Evolutionary conservation across 108 stramenopile species (phyloP).

Genomic region (Fragilariopsis cylindrus): DNA sequence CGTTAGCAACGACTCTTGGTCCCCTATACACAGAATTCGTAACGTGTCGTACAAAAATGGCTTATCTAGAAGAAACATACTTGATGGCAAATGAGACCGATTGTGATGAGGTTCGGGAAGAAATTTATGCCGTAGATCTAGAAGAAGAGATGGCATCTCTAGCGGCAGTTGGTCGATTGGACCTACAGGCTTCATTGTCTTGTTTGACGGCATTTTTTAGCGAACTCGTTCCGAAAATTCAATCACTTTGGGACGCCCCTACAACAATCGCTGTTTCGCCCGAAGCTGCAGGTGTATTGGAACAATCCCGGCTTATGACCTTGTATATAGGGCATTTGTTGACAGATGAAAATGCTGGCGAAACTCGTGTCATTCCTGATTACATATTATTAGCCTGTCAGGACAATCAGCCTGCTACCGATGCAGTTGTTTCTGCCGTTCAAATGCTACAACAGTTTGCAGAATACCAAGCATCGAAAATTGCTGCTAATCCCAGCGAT

Average conservation of each 20-base stretch:
- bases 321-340: conserved; percentile 71
- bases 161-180: conserved; percentile 65
- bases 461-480: conserved; percentile 67
- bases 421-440: conserved; percentile 52
- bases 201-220: conserved; percentile 59
- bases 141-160: conserved; percentile 81
- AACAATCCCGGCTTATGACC: conserved; percentile 78
- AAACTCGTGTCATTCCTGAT: conserved; percentile 73
- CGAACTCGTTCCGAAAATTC: conserved; percentile 52
- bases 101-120: conserved; percentile 82
- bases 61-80: conserved; percentile 75
- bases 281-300: conserved; percentile 73
- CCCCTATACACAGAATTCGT: conserved; percentile 72
- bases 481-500: conserved; percentile 54
- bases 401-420: conserved; percentile 31
- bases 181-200: conserved; percentile 53
- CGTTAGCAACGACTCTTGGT: conserved; percentile 53
- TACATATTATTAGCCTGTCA: conserved; percentile 56
- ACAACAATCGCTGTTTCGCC: conserved; percentile 45
- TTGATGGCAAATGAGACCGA: conserved; percentile 59
- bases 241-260: conserved; percentile 51
- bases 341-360: conserved; percentile 81
- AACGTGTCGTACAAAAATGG: conserved; percentile 65
- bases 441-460: conserved; percentile 56
- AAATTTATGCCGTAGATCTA: conserved; percentile 62